Evolutionary conservation across 352 stramenopile species (phyloP), one percentile per base, ranked within the genome.

Genomic region (Blastocystis sp.): DNA sequence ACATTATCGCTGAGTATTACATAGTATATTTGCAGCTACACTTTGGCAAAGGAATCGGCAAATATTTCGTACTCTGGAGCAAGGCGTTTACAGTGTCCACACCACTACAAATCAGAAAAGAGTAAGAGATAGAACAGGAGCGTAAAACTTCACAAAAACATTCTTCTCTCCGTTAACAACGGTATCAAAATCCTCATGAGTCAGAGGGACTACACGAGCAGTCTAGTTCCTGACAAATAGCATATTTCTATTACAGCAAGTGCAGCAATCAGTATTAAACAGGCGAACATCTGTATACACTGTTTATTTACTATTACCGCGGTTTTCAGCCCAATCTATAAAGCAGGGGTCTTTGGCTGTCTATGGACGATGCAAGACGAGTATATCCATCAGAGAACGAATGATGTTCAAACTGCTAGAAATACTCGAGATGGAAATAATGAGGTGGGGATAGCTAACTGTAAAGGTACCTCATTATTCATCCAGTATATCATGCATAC

Each of bases 61-160:
- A 84, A 26, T 47, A 26, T 11, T 13, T 53, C 50, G 20, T 69
- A 84, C 26, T 66, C 73, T 11, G 73, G 73, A 84, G 73, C 73
- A 50, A 84, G 55, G 0, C 68, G 59, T 43, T 84, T 26, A 45
- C 73, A 84, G 50, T 84, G 73, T 43, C 47, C 47, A 45, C 73
- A 84, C 73, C 73, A 84, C 56, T 73, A 73, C 62, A 43, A 26
- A 73, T 73, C 7, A 34, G 26, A 39, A 23, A 45, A 15, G 23
- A 39, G 23, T 37, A 18, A 47, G 2, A 20, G 20, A 20, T 37
- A 7, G 13, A n/a, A 73, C 62, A 43, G 73, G 73, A 63, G 73
- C 73, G 68, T 84, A 84, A 69, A 84, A 84, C 50, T 84, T 66
- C 15, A 84, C 73, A 63, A 84, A 68, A 20, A 66, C 73, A 26